These are phyloP conservation scores for Leccinum longicurvipes DNA, from an alignment of 768 basidiomycete species.

Conservation along the genomic window DNA sequence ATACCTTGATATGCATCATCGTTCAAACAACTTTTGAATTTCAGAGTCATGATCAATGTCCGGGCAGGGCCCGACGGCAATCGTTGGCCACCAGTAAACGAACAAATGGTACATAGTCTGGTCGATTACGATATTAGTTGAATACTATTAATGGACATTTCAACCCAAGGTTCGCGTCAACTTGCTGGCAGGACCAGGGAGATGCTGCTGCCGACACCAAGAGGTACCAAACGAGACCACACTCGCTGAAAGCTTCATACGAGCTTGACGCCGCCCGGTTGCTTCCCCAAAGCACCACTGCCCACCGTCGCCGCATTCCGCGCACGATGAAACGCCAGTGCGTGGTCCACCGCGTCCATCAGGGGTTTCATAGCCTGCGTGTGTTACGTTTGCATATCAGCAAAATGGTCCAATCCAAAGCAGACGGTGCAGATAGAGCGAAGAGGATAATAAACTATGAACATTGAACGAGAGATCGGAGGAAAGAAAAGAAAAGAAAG, in stretches of 20 bases:
- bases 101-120: neutral
- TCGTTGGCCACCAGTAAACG: too few species aligned
- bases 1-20: too few species aligned
- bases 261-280: slow-evolving; percentile 4
- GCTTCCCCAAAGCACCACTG: slow-evolving; percentile 4
- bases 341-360: slow-evolving; percentile 69
- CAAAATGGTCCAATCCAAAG: neutral
- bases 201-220: too few species aligned
- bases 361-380: slow-evolving; percentile 74
- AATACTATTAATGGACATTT: neutral
- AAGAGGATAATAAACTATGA: neutral
- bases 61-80: too few species aligned
- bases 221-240: neutral
- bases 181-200: neutral
- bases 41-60: too few species aligned
- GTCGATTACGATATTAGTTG: neutral
- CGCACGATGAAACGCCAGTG: slow-evolving; percentile 56
- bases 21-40: too few species aligned
- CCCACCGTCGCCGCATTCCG: slow-evolving; percentile 23
- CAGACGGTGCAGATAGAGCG: neutral
- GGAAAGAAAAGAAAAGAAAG: slow-evolving; percentile 5
- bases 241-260: slow-evolving; percentile 6
- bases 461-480: neutral
- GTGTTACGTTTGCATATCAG: neutral
- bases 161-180: neutral